These are phyloP conservation scores for Physcomitrium patens DNA, from an alignment of 225 moss, liverwort and hornwort genomes.

Conservation along the genomic window DNA sequence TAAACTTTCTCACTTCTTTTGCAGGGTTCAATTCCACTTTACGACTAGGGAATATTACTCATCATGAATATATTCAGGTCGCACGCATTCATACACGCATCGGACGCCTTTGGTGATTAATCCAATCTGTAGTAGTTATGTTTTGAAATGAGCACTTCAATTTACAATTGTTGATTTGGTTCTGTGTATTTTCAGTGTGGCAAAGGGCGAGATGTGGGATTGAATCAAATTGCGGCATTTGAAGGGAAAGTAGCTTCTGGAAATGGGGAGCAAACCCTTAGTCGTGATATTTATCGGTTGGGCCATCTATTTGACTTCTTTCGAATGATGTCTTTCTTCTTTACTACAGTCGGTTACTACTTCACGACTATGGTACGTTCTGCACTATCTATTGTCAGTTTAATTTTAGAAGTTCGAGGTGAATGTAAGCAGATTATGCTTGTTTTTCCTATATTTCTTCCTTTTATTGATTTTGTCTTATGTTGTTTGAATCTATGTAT, in stretches of 20 bases:
- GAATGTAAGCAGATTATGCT: background rate
- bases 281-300: constrained; percentile 49
- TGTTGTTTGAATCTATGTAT: background rate
- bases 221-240: constrained; percentile 59
- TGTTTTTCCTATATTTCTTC: background rate
- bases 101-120: background rate
- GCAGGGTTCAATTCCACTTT: constrained; percentile 39
- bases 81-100: background rate
- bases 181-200: constrained; percentile 33
- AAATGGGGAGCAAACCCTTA: constrained; percentile 49
- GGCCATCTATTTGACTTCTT: constrained; percentile 52
- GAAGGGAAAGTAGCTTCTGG: constrained; percentile 51
- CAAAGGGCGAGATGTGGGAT: constrained; percentile 54
- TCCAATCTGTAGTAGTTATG: background rate
- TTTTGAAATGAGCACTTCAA: background rate
- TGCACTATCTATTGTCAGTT: background rate
- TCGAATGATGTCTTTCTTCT: constrained; percentile 48
- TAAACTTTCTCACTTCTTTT: background rate
- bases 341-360: constrained; percentile 48
- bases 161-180: background rate
- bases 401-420: background rate
- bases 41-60: constrained; percentile 40
- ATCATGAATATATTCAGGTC: constrained; percentile 47
- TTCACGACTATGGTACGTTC: constrained; percentile 33
- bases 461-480: background rate